Evolutionary conservation across 2,329 filamentous ascomycete genomes (phyloP), one percentile per base, ranked within the genome.

Genomic region (Claviceps digitariae): DNA sequence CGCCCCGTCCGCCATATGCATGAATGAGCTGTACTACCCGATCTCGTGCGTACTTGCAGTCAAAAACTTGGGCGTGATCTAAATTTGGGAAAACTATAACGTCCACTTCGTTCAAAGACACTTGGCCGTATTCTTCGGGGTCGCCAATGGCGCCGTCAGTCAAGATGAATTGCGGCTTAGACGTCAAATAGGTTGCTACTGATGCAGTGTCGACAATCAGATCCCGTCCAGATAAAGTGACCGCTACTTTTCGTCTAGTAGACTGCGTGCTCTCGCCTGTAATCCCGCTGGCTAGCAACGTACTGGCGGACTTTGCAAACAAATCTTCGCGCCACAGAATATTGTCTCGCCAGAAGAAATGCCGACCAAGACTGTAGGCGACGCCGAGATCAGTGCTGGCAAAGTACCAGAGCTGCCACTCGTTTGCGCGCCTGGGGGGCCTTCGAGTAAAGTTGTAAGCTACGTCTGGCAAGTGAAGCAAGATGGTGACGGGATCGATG

Each of bases 331-430:
- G 81, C 84, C 84, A 88, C 8, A 86, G 67, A 41, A 85, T 79
- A 57, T 84, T 86, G 58, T 87, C 75, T 27, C 73, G 73, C 85
- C 84, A 88, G 66, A 86, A 86, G 67, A 88, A 87, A 59, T 82
- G 75, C 3, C 84, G 70, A 0, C 76, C 78, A 1, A 88, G 69
- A 10, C 78, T 81, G 53, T 84, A 75, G 10, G 83, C 77, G 2
- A 86, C 80, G 2, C 81, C 81, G 29, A 81, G 78, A 58, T 88
- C 84, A 52, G 75, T 82, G 46, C 76, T 79, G 6, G 81, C 84
- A 62, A 86, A 87, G 60, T 84, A 88, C 73, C 79, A 84, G 15
- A 88, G 69, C 62, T 84, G 77, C 70, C 79, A 82, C 65, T 88
- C 82, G 57, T 84, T 86, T n/a, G 84, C 82, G 54, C 53, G 67